phyloP scores from a whole-genome alignment of 768 basidiomycete species.

The Termitomyces sp. region DNA sequence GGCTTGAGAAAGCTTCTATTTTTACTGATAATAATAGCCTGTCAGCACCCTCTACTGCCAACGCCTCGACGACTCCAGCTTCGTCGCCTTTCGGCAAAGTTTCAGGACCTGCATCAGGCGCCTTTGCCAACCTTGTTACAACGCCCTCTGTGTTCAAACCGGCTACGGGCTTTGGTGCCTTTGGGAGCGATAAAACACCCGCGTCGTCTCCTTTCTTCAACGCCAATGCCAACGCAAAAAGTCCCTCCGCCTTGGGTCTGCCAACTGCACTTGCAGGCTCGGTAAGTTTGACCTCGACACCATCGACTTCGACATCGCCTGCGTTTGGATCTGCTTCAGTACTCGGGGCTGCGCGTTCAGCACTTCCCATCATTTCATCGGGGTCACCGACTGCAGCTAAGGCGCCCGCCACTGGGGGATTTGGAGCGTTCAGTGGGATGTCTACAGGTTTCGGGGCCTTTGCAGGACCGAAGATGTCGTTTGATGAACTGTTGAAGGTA shows the following conservation, averaged over 20 bases:
- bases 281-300: slow-evolving; percentile 14
- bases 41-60: slow-evolving; percentile 13
- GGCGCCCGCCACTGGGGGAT: slow-evolving; percentile 35
- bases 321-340: slow-evolving; percentile 37
- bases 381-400: slow-evolving; percentile 22
- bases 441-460: slow-evolving; percentile 39
- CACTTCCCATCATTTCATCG: slow-evolving; percentile 23
- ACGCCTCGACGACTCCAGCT: slow-evolving; percentile 20
- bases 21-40: slow-evolving; percentile 12
- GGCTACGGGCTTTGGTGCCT: slow-evolving; percentile 43
- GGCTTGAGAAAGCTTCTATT: slow-evolving; percentile 11
- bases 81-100: slow-evolving; percentile 16
- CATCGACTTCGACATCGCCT: slow-evolving; percentile 22
- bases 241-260: slow-evolving; percentile 35
- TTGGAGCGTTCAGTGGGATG: slow-evolving; percentile 47
- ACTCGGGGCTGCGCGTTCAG: slow-evolving; percentile 28
- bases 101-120: slow-evolving; percentile 18
- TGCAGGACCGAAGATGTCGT: slow-evolving; percentile 45
- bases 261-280: slow-evolving; percentile 11
- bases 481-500: slow-evolving; percentile 54
- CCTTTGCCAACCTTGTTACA: slow-evolving; percentile 36
- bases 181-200: slow-evolving; percentile 36
- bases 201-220: slow-evolving; percentile 55
- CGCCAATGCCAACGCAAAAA: slow-evolving; percentile 25
- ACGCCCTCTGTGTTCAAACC: slow-evolving; percentile 38